Base-by-base conservation (phyloP, 139 green algal species). In the Ettlia oleoabundans region DNA sequence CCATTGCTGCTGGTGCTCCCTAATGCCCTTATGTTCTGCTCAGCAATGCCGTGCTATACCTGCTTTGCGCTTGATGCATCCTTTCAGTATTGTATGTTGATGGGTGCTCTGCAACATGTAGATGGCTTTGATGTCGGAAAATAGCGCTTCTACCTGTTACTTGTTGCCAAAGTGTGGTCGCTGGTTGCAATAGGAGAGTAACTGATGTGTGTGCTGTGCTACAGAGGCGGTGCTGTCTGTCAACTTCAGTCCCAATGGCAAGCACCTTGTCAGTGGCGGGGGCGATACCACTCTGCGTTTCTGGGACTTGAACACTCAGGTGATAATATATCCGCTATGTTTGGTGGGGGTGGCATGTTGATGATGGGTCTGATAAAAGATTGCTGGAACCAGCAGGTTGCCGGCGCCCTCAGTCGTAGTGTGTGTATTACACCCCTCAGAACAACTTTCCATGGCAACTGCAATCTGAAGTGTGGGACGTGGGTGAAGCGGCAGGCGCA, bases 261-360 rank as follows among this genome's bases (percentile, higher is more conserved):
- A 87, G 72, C 84, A 85, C 55, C 88, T 99, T 53, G 94, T 92
- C 30, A 98, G 88, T 53, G 97, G 97, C 30, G 92, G 77, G 0
- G 97, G 97, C 0, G 97, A 99, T 90, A 96, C 91, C 26, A 98
- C 93, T 0, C 91, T 99, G 52, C 86, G 97, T 5, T 86, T 99
- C 8, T 99, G 97, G 97, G 92, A 99, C 87, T 87, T 99, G 15
- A 87, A 89, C 83, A 98, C 95, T 43, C 92, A 98, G 85, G 91
- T 88, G 61, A 7, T 3, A 33, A n/a, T n/a, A n/a, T n/a, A n/a
- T n/a, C n/a, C n/a, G n/a, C n/a, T n/a, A n/a, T n/a, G n/a, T n/a
- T n/a, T n/a, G n/a, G n/a, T n/a, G n/a, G n/a, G n/a, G n/a, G n/a
- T n/a, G n/a, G n/a, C n/a, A n/a, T n/a, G n/a, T n/a, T 42, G 63